phyloP scores from a whole-genome alignment of 2,329 filamentous ascomycete species.

The Fusarium incarnatum region DNA sequence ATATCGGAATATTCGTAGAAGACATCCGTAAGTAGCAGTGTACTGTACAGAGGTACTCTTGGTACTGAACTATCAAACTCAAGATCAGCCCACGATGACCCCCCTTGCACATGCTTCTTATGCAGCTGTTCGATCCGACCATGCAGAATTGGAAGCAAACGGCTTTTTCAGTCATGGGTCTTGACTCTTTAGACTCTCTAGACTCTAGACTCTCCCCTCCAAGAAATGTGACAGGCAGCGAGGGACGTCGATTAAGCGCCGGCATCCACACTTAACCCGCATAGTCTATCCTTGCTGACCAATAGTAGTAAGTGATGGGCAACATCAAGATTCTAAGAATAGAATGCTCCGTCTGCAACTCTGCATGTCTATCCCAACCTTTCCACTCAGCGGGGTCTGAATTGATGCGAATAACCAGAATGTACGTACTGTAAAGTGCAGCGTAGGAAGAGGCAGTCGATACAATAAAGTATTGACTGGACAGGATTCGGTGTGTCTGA shows the following conservation, averaged over 20 bases:
- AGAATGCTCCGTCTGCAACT: constrained; percentile 30
- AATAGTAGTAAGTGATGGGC: constrained; percentile 26
- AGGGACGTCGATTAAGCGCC: constrained; percentile 44
- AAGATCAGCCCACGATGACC: constrained; percentile 26
- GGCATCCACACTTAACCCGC: constrained; percentile 43
- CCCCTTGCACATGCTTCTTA: constrained; percentile 36
- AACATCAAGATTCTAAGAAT: constrained; percentile 42
- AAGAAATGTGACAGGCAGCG: constrained; percentile 38
- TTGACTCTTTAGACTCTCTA: not conserved
- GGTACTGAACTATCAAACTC: constrained; percentile 8
- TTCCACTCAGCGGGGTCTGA: constrained; percentile 33
- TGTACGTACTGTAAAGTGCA: not conserved
- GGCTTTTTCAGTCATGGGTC: constrained; percentile 30
- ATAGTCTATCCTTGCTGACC: constrained; percentile 30
- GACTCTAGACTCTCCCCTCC: constrained; percentile 7
- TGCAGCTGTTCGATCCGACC: constrained; percentile 33
- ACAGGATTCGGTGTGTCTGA: not conserved
- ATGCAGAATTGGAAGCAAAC: constrained; percentile 21
- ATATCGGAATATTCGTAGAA: not conserved
- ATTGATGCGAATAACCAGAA: constrained; percentile 2
- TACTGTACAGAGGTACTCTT: not conserved
- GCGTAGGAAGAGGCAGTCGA: not conserved
- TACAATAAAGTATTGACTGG: not conserved
- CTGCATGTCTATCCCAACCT: constrained; percentile 35
- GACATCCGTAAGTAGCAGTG: not conserved